phyloP scores from a whole-genome alignment of 2,329 filamentous ascomycete species.

The Trichoderma arundinaceum region DNA sequence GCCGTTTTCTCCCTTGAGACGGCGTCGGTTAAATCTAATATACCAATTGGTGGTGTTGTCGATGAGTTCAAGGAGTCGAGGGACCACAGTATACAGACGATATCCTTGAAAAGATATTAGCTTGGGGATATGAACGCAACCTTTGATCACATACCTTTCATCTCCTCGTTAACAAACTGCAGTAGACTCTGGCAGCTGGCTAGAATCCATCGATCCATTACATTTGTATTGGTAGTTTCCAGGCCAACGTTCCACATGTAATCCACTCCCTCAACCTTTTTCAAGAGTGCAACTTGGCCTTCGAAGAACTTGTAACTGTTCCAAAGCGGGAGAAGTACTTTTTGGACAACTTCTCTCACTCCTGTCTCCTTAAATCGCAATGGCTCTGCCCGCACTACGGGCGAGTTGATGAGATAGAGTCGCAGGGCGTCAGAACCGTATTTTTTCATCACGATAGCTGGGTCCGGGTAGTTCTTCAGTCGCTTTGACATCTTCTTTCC shows the following conservation, averaged over 20 bases:
- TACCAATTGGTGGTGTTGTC: slow-evolving; percentile 99
- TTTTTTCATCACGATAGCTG: slow-evolving; percentile 78
- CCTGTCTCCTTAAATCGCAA: slow-evolving; percentile 89
- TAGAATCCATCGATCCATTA: slow-evolving; percentile 96
- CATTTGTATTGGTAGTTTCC: slow-evolving; percentile 79
- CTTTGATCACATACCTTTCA: slow-evolving; percentile 68
- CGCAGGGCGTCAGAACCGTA: slow-evolving; percentile 92
- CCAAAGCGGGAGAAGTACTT: slow-evolving; percentile 89
- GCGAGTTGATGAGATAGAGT: slow-evolving; percentile 96
- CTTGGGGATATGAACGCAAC: neutral
- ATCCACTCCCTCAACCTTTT: slow-evolving; percentile 80
- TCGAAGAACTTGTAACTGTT: slow-evolving; percentile 98
- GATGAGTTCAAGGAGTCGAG: slow-evolving; percentile 79
- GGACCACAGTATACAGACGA: slow-evolving; percentile 89
- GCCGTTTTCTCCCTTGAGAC: slow-evolving; percentile 88
- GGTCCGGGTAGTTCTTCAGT: slow-evolving; percentile 94
- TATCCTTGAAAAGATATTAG: slow-evolving; percentile 54
- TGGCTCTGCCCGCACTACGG: slow-evolving; percentile 89
- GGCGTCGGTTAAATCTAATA: slow-evolving; percentile 90
- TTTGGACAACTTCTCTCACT: slow-evolving; percentile 93
- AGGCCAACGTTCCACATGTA: slow-evolving; percentile 79
- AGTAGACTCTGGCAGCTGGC: slow-evolving; percentile 90
- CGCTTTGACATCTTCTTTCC: slow-evolving; percentile 99
- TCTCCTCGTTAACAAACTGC: slow-evolving; percentile 90
- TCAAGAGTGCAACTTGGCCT: slow-evolving; percentile 81